phyloP scores from a whole-genome alignment of 768 basidiomycete species.

The Suillus sp. region DNA sequence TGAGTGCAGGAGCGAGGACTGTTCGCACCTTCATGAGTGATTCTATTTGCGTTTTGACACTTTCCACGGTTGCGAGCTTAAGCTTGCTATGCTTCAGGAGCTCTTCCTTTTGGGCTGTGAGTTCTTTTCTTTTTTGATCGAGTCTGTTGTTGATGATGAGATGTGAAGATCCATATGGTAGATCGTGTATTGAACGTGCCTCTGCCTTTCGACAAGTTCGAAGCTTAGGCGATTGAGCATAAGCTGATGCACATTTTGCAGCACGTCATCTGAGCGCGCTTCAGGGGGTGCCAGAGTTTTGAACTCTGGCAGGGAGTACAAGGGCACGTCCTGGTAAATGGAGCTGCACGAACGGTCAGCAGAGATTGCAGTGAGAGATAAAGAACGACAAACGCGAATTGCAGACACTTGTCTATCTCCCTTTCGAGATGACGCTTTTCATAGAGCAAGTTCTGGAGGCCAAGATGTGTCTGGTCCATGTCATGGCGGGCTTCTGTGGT shows the following conservation, averaged over 20 bases:
- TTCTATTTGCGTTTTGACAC: conserved; percentile 78
- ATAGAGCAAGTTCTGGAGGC: conserved; percentile 84
- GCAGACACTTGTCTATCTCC: conserved; percentile 90
- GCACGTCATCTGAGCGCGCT: conserved; percentile 58
- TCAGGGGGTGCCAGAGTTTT: conserved; percentile 66
- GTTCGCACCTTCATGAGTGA: conserved; percentile 64
- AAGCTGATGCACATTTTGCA: conserved; percentile 75
- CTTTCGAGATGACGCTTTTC: conserved; percentile 89
- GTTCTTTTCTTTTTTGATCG: conserved; percentile 69
- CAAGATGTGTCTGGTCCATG: conserved; percentile 89
- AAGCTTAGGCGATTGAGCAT: conserved; percentile 88
- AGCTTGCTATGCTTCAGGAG: conserved; percentile 78
- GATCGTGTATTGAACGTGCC: conserved; percentile 46
- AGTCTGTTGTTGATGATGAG: conserved; percentile 48
- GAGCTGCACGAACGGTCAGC: conserved; percentile 50
- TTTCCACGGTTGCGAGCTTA: conserved; percentile 74
- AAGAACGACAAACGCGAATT: conserved; percentile 71
- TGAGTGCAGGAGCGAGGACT: conserved; percentile 18
- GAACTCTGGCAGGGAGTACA: conserved; percentile 74
- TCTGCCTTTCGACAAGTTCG: conserved; percentile 85
- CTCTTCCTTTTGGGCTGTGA: conserved; percentile 71
- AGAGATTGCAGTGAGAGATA: not conserved
- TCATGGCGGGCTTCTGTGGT: conserved; percentile 76
- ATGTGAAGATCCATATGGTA: conserved; percentile 9
- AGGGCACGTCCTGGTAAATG: conserved; percentile 83